These are phyloP conservation scores for Bauhinia variegata DNA, from an alignment of 306 rosid species.

Conservation along the genomic window DNA sequence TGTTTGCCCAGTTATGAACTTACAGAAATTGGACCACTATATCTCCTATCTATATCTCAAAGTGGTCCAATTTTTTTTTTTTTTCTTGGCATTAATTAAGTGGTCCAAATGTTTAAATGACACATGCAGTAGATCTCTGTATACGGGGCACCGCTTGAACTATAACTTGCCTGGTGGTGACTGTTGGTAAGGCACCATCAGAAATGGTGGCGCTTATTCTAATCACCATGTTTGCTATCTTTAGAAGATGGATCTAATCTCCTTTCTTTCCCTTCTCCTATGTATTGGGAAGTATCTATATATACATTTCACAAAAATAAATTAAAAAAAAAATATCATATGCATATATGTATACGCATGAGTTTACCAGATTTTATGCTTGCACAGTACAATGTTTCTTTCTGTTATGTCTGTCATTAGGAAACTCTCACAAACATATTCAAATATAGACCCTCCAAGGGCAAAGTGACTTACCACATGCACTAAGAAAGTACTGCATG, in stretches of 20 bases:
- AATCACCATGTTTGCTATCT: not conserved
- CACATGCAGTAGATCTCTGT: not conserved
- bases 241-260: not conserved
- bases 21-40: constrained; percentile 24
- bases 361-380: not conserved
- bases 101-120: constrained; percentile 33
- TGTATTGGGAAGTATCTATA: not conserved
- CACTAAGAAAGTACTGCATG: constrained; percentile 12
- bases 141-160: constrained; percentile 23
- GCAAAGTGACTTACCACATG: too few relatives aligned
- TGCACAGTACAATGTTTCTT: not conserved
- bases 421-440: not conserved
- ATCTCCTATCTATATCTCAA: constrained; percentile 24
- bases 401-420: constrained; percentile 2
- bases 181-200: constrained; percentile 27
- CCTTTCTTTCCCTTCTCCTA: not conserved
- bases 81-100: too few relatives aligned
- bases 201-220: not conserved
- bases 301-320: too few relatives aligned
- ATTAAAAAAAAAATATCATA: too few relatives aligned
- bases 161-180: not conserved
- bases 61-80: constrained; percentile 43
- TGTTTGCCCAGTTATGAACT: constrained; percentile 23
- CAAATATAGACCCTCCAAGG: not conserved
- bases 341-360: not conserved